These are phyloP conservation scores for Brassica rapa DNA, from an alignment of 345 rosid species.

Conservation along the genomic window DNA sequence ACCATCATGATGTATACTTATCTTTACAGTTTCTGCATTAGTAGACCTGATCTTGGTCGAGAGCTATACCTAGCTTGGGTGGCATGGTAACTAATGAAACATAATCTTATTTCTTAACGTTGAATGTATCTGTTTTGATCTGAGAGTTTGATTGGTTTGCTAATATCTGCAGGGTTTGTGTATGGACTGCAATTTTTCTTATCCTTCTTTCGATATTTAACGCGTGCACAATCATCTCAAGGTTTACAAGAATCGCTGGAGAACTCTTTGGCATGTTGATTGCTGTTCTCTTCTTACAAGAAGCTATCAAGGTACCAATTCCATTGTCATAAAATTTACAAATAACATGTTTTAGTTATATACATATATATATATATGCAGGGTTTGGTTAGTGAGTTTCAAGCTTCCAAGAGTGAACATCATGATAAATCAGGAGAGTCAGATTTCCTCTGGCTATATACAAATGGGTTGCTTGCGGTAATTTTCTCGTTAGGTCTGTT, in stretches of 20 bases:
- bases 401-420: slow-evolving; percentile 45
- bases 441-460: slow-evolving; percentile 59
- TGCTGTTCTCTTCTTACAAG: slow-evolving; percentile 75
- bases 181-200: slow-evolving; percentile 67
- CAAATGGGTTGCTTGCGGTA: slow-evolving; percentile 71
- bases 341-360: slow-evolving; percentile 4
- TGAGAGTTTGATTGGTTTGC: neutral
- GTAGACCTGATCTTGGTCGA: slow-evolving; percentile 56
- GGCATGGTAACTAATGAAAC: slow-evolving; percentile 59
- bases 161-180: slow-evolving; percentile 58
- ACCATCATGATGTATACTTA: slow-evolving; percentile 87
- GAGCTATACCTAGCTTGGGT: slow-evolving; percentile 75
- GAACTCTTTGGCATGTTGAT: slow-evolving; percentile 85
- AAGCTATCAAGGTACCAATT: slow-evolving; percentile 67
- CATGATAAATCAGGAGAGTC: slow-evolving; percentile 46
- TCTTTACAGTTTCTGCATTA: slow-evolving; percentile 65
- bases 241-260: slow-evolving; percentile 75
- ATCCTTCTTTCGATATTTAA: slow-evolving; percentile 68
- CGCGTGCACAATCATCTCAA: slow-evolving; percentile 57
- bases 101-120: neutral
- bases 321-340: neutral
- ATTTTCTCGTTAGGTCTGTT: slow-evolving; percentile 68
- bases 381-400: slow-evolving; percentile 71
- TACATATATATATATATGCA: slow-evolving; percentile 20
- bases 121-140: neutral